Evolutionary conservation across 2,329 filamentous ascomycete species (phyloP).

Genomic region (Alternaria sp.): DNA sequence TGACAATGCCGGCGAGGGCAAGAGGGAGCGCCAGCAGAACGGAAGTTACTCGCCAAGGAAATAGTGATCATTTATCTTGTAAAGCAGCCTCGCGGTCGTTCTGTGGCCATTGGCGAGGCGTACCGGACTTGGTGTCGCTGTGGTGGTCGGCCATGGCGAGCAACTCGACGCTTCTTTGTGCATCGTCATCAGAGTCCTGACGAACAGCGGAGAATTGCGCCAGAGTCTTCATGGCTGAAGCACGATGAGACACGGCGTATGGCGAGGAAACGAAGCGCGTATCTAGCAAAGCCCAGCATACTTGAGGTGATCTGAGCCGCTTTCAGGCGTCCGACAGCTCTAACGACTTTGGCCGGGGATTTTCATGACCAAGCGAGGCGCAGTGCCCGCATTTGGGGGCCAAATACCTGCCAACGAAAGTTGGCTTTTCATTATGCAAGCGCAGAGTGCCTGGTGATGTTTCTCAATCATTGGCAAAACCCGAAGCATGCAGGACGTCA

Average conservation of each 20-base stretch:
- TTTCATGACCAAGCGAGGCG: conserved; percentile 25
- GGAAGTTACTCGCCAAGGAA: conserved; percentile 33
- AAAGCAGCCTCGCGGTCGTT: background rate
- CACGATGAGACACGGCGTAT: background rate
- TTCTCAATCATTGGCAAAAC: background rate
- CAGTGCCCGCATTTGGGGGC: conserved; percentile 12
- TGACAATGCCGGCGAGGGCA: conserved; percentile 34
- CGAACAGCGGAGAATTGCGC: conserved; percentile 13
- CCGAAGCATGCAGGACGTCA: background rate
- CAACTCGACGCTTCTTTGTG: conserved; percentile 16
- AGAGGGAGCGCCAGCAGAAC: conserved; percentile 31
- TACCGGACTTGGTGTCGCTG: conserved; percentile 2
- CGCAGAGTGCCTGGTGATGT: background rate
- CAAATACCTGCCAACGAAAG: background rate
- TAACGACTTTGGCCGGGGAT: background rate
- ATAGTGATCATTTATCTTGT: conserved; percentile 20
- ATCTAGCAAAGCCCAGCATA: background rate
- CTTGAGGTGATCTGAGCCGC: background rate
- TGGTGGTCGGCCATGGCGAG: conserved; percentile 6
- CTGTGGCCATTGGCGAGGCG: background rate
- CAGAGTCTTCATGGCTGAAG: background rate
- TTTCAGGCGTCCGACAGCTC: conserved; percentile 18
- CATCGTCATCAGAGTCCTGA: conserved; percentile 11
- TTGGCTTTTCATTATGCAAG: background rate
- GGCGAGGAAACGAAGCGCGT: background rate